Evolutionary conservation across 202 grass and related monocot genomes (phyloP), one percentile per base, ranked within the genome.

Genomic region (Dendrocalamus latiflorus): DNA sequence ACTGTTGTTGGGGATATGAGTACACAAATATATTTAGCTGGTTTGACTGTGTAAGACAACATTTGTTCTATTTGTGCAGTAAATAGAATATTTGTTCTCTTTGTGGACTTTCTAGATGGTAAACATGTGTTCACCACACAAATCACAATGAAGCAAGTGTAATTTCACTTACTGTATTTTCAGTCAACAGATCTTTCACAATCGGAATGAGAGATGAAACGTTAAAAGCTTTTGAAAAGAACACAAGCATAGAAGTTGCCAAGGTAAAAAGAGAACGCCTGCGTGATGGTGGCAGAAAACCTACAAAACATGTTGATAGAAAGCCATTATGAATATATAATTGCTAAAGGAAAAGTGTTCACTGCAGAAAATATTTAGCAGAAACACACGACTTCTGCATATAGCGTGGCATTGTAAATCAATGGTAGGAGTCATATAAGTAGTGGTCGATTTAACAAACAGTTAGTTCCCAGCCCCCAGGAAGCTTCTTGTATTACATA

Each of bases 141-240:
- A 63, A 88, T 51, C 4, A 18, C 64, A 82, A 68, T 63, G 64
- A 74, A 36, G 9, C 4, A 67, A 89, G 18, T 22, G 41, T 36
- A 72, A 44, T 56, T 72, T 74, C 55, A 86, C 93, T 92, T 86
- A 98, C 93, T 43, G 83, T 91, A 21, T 68, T 92, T 81, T 84
- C 87, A 57, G 81, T 89, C 68, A 98, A 78, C 22, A 90, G 74
- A 34, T 90, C 90, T 82, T 89, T 98, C 56, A 88, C 85, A 81
- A 91, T 86, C 12, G 87, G 91, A 84, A 95, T 90, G 62, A 98
- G 91, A 68, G 91, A 83, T n/a, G 82, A 59, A 89, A 98, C 17
- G 60, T 87, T 91, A 83, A 93, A 98, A 90, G 96, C 96, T 91
- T 93, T 98, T 9, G 96, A 91, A 38, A 92, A 95, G 77, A 98